Conservation (phyloP, 805 yeast genomes). For the Pichia scutulata region DNA sequence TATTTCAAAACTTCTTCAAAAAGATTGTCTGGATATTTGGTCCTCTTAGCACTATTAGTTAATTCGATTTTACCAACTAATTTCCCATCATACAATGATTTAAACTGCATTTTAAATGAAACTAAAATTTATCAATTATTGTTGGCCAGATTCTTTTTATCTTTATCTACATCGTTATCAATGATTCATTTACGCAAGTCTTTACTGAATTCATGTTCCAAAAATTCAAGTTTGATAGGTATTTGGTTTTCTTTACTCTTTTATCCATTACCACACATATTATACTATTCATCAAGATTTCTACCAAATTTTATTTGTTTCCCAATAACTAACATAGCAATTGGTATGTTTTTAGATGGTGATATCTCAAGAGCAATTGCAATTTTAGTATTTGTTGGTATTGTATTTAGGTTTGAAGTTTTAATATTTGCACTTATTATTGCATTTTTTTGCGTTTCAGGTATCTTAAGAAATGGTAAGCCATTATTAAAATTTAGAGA, state of each 20-base stretch:
- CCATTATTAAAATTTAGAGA: constrained; percentile 16
- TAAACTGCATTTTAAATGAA: not conserved
- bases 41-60: not conserved
- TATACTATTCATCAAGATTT: constrained; percentile 75
- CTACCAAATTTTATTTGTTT: constrained; percentile 83
- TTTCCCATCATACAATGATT: not conserved
- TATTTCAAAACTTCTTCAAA: constrained; percentile 1
- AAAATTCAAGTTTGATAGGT: constrained; percentile 26
- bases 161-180: constrained; percentile 34
- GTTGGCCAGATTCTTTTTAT: constrained; percentile 53
- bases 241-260: constrained; percentile 55
- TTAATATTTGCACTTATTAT: constrained; percentile 46
- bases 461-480: constrained; percentile 36
- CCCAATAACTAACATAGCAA: constrained; percentile 57
- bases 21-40: constrained; percentile 2
- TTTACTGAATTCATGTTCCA: constrained; percentile 21
- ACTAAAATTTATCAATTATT: constrained; percentile 47
- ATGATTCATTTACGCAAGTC: constrained; percentile 44
- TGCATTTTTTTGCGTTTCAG: constrained; percentile 33
- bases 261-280: constrained; percentile 67
- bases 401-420: constrained; percentile 67
- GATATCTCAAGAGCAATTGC: constrained; percentile 40
- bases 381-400: constrained; percentile 52
- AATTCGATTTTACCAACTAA: constrained; percentile 1
- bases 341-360: constrained; percentile 44